Evolutionary conservation across 2,329 filamentous ascomycete species (phyloP).

Genomic region (Epichloe sp.): DNA sequence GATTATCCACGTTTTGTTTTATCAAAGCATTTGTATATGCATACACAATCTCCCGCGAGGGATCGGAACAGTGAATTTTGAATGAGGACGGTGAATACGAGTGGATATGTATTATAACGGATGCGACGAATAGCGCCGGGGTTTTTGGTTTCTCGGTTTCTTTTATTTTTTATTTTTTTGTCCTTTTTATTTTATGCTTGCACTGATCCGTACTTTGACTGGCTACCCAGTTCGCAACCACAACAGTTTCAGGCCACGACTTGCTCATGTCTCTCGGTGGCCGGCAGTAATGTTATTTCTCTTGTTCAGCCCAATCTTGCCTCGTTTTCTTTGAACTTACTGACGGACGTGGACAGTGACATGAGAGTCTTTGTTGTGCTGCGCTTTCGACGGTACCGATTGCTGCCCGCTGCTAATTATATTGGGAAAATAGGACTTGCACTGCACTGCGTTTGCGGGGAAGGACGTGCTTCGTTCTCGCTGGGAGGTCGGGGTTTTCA

Average conservation of each 20-base stretch:
- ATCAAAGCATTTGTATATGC: background rate
- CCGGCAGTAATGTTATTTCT: background rate
- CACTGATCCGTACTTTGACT: background rate
- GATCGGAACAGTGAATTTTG: conserved; percentile 2
- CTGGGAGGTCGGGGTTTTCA: background rate
- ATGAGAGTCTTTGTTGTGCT: conserved; percentile 3
- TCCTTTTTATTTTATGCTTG: no score
- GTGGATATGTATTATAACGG: conserved; percentile 6
- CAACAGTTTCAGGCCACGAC: background rate
- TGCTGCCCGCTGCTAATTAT: no score
- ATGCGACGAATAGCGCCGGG: conserved; percentile 4
- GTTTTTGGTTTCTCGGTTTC: background rate
- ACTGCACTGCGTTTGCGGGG: background rate
- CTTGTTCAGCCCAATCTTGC: background rate
- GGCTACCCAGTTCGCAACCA: background rate
- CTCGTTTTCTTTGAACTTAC: conserved; percentile 6
- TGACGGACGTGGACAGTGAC: conserved; percentile 21
- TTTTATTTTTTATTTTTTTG: no score
- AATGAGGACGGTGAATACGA: background rate
- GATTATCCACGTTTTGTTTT: background rate
- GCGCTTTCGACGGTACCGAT: no score
- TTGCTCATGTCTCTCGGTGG: background rate
- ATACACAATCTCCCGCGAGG: background rate
- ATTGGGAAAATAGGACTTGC: background rate
- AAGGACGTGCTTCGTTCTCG: background rate